Evolutionary conservation across 306 rosid species (phyloP).

Genomic region (Prinsepia uniflora): DNA sequence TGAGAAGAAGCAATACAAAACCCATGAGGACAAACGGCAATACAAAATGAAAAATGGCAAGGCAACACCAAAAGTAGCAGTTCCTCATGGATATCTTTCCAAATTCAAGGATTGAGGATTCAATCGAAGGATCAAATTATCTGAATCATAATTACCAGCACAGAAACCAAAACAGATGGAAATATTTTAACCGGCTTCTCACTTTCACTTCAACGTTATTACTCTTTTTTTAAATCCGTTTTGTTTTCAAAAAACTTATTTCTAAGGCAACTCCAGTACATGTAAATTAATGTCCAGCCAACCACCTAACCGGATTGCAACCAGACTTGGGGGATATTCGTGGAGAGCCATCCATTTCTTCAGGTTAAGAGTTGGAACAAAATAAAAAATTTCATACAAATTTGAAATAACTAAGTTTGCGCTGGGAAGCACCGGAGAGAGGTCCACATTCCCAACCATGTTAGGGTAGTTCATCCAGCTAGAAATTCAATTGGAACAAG

Average conservation of each 20-base stretch:
- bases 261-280: neutral
- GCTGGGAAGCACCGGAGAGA: neutral
- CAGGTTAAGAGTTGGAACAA: neutral
- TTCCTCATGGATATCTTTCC: neutral
- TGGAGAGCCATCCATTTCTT: neutral
- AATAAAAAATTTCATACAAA: neutral
- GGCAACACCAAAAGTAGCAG: conserved; percentile 10
- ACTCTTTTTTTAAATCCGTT: neutral
- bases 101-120: conserved; percentile 11
- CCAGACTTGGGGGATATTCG: neutral
- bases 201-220: conserved; percentile 4
- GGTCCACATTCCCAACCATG: neutral
- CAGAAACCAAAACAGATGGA: too few species aligned
- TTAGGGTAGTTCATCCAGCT: neutral
- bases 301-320: neutral
- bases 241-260: neutral
- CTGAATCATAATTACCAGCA: neutral
- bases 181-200: neutral
- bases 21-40: conserved; percentile 17
- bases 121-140: neutral
- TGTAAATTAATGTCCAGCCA: neutral
- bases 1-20: conserved; percentile 26
- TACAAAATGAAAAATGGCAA: conserved; percentile 17
- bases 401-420: neutral
- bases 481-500: neutral